Evolutionary conservation across 106 monocot genomes (phyloP), one percentile per base, ranked within the genome.

Genomic region (Cymbidium sinense): DNA sequence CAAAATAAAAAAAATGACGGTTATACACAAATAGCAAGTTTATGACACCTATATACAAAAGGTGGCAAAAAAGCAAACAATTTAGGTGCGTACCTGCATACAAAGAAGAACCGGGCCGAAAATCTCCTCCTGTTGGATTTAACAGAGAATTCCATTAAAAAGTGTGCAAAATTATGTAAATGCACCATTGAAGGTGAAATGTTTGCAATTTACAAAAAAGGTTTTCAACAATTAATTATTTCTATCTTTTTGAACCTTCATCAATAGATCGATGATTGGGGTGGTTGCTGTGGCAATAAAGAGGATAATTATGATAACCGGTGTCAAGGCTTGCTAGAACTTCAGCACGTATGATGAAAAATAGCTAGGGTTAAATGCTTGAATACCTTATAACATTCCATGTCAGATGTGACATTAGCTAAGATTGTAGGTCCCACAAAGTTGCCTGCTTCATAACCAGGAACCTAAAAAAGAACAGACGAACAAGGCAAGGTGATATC

Each of bases 61-160:
- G 25, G 2, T 2, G 23, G 18, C 7, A 64, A 23, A 70, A 17
- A 70, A 4, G 17, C 15, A 78, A 36, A n/a, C 27, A 75, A n/a
- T 8, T 55, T 12, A 44, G 20, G 35, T 21, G 43, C 18, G 33
- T 92, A 94, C 98, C 94, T 95, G 84, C 99, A 99, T 91, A 80
- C 90, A 91, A 17, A 95, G 88, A 8, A 99, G 88, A 81, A 99
- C 99, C 39, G 99, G 99, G 77, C 99, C 99, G 84, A 99, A 99
- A 62, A 99, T 95, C 67, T 99, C 99, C 88, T 99, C 98, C 98
- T 99, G 87, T 80, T 75, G n/a, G 47, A 81, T 29, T 78, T 75
- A 33, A 7, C 69, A 77, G 64, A 64, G 70, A 50, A 58, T 80
- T 23, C 37, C 31, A 76, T 85, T 28, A 43, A 74, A 43, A 43